Percentiles rank a stretch among this genome's conserved stretches.
Evolutionary conservation across 345 rosid genomes (phyloP).

Genomic region (Theobroma cacao): DNA sequence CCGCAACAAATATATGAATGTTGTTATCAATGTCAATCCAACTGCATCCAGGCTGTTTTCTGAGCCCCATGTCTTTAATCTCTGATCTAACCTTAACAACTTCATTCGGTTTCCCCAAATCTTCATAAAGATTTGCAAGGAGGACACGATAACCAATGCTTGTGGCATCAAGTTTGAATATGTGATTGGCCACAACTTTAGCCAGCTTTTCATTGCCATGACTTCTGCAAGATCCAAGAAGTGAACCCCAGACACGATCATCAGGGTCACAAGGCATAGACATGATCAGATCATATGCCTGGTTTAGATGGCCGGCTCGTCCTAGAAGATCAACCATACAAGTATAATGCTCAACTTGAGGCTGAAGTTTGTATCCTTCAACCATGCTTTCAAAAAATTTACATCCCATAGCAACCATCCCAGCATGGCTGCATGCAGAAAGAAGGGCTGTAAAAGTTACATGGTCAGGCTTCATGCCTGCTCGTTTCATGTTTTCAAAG

Average conservation of each 20-base stretch:
- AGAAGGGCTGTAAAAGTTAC: slow-evolving; percentile 44
- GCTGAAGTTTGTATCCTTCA: slow-evolving; percentile 37
- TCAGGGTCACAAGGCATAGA: slow-evolving; percentile 42
- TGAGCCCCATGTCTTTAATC: slow-evolving; percentile 35
- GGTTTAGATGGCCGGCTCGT: slow-evolving; percentile 37
- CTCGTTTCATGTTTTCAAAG: slow-evolving; percentile 41
- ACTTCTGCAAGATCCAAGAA: slow-evolving; percentile 50
- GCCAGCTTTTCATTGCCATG: slow-evolving; percentile 36
- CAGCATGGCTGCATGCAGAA: slow-evolving; percentile 47
- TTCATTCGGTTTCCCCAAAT: slow-evolving; percentile 25
- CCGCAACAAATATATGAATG: slow-evolving; percentile 29
- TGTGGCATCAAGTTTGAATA: slow-evolving; percentile 31
- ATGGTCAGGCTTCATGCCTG: slow-evolving; percentile 31
- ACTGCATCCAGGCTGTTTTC: slow-evolving; percentile 50
- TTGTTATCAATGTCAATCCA: slow-evolving; percentile 43
- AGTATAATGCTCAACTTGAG: slow-evolving; percentile 44
- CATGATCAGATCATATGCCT: slow-evolving; percentile 42
- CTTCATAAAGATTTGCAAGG: slow-evolving; percentile 43
- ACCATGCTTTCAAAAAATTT: slow-evolving; percentile 35
- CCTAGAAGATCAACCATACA: slow-evolving; percentile 57
- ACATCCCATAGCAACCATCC: slow-evolving; percentile 38
- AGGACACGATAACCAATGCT: slow-evolving; percentile 38
- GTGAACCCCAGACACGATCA: slow-evolving; percentile 46
- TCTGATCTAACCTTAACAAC: slow-evolving; percentile 29
- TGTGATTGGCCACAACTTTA: slow-evolving; percentile 34